phyloP scores from a whole-genome alignment of 345 rosid species.

The Adansonia digitata region DNA sequence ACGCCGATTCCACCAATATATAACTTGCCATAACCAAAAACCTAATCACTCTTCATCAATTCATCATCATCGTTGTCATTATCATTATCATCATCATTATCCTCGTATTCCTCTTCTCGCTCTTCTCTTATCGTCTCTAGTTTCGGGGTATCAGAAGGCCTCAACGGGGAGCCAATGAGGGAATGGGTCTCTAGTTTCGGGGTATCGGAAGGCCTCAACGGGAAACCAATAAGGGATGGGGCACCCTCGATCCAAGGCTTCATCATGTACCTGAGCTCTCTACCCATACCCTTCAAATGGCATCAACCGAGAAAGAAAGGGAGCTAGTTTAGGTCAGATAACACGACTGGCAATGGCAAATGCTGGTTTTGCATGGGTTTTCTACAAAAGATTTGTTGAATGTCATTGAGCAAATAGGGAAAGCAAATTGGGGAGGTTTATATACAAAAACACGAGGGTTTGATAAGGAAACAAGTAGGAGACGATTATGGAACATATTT shows the following conservation, averaged over 20 bases:
- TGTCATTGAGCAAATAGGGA: background rate
- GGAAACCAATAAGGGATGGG: slow-evolving; percentile 25
- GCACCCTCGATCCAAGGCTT: slow-evolving; percentile 39
- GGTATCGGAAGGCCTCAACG: slow-evolving; percentile 21
- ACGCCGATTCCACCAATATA: background rate
- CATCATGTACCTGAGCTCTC: slow-evolving; percentile 6
- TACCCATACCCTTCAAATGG: slow-evolving; percentile 19
- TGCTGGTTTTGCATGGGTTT: background rate
- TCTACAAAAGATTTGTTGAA: background rate
- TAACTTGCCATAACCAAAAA: background rate
- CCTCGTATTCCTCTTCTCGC: slow-evolving; percentile 27
- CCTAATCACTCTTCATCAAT: background rate
- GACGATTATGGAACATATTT: background rate
- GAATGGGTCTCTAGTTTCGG: too few relatives aligned
- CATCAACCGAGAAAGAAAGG: slow-evolving; percentile 8
- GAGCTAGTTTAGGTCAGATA: background rate
- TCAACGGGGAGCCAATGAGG: slow-evolving; percentile 20
- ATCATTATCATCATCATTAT: background rate
- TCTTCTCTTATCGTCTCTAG: slow-evolving; percentile 46
- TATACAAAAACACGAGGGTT: background rate
- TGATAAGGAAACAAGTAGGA: background rate
- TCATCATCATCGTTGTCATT: background rate
- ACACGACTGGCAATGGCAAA: background rate
- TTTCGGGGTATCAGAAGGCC: slow-evolving; percentile 27
- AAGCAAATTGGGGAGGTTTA: background rate